Conservation (phyloP, 148 eudicot genomes). For the Nepenthes mirabilis region DNA sequence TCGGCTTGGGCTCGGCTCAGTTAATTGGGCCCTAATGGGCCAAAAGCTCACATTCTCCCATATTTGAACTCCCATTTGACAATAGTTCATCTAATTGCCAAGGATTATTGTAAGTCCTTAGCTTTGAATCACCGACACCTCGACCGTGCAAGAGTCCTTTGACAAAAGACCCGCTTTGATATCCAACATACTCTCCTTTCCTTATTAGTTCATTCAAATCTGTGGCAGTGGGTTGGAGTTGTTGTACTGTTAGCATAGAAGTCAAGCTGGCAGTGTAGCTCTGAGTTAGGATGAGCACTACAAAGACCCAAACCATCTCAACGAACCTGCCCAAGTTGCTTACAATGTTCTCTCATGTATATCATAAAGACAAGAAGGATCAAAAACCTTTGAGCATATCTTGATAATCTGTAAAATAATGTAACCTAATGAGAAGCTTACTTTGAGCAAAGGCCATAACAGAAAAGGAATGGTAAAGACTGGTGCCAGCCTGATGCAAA, state of each 20-base stretch:
- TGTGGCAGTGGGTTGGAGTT: conserved; percentile 28
- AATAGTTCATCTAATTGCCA: conserved; percentile 14
- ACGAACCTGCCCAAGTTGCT: conserved; percentile 32
- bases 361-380: neutral
- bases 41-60: no score
- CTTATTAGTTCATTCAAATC: conserved; percentile 21
- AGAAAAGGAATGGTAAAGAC: neutral
- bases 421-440: neutral
- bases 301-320: conserved; percentile 35
- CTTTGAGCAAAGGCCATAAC: neutral
- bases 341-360: conserved; percentile 23
- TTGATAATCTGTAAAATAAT: neutral
- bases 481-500: neutral
- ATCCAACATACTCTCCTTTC: conserved; percentile 24
- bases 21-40: no score
- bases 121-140: conserved; percentile 13
- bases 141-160: conserved; percentile 10
- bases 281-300: conserved; percentile 36
- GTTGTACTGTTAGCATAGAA: conserved; percentile 42
- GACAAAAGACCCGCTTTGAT: conserved; percentile 30
- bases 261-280: conserved; percentile 54
- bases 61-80: conserved; percentile 14
- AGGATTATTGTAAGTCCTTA: conserved; percentile 6
- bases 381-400: neutral
- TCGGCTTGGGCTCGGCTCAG: no score